Evolutionary conservation across 2,329 filamentous ascomycete genomes (phyloP).

Genomic region (Didymella exigua): DNA sequence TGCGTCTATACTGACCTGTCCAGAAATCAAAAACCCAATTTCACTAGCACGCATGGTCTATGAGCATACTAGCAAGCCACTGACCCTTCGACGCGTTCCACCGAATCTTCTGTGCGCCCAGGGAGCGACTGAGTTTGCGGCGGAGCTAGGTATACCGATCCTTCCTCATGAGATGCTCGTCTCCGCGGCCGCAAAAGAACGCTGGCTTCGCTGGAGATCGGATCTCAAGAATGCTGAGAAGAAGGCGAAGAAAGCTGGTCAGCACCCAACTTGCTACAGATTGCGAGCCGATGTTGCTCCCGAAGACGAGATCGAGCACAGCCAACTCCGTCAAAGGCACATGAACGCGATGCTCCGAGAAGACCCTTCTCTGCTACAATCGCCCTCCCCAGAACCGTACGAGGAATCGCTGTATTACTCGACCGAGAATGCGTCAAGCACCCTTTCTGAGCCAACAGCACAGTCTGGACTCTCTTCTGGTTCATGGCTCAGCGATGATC

Average conservation of each 20-base stretch:
- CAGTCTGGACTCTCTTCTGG: slow-evolving; percentile 26
- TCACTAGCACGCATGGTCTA: slow-evolving; percentile 83
- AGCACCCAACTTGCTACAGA: slow-evolving; percentile 37
- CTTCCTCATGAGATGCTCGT: slow-evolving; percentile 78
- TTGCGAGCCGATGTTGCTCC: slow-evolving; percentile 26
- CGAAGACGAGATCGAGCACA: slow-evolving; percentile 34
- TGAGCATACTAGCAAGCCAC: slow-evolving; percentile 72
- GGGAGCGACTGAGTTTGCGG: slow-evolving; percentile 86
- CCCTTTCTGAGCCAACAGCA: slow-evolving; percentile 21
- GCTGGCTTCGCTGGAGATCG: slow-evolving; percentile 76
- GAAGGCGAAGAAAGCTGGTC: slow-evolving; percentile 46
- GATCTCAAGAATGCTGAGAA: slow-evolving; percentile 70
- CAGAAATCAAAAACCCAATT: slow-evolving; percentile 92
- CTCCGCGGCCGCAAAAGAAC: slow-evolving; percentile 77
- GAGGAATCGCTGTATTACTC: slow-evolving; percentile 26
- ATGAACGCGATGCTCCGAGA: slow-evolving; percentile 41
- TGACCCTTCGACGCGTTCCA: slow-evolving; percentile 87
- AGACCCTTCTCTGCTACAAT: slow-evolving; percentile 16
- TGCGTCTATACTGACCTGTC: background rate
- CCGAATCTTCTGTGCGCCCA: slow-evolving; percentile 88
- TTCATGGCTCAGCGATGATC: slow-evolving; percentile 28
- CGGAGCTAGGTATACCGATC: slow-evolving; percentile 74
- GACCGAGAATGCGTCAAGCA: slow-evolving; percentile 18
- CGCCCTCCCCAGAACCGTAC: slow-evolving; percentile 31
- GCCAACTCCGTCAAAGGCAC: slow-evolving; percentile 42